phyloP scores from a whole-genome alignment of 1,284 basidiomycete species.

The Rhodofomes roseus region DNA sequence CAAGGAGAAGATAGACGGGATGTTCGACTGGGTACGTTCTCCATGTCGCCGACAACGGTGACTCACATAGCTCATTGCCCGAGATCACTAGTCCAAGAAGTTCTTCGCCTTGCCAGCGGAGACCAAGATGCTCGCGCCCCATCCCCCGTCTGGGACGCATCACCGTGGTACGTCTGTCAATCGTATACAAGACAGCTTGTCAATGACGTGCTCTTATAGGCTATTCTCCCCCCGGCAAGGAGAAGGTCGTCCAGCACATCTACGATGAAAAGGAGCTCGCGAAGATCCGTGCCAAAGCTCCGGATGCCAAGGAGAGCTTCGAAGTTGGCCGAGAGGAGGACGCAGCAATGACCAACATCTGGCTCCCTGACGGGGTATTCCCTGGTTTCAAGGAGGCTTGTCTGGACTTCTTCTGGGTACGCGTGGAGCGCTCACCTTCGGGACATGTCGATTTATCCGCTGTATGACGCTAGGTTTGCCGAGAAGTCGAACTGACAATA shows the following conservation, averaged over 20 bases:
- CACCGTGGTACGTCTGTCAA: too few species aligned
- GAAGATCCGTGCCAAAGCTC: constrained; percentile 32
- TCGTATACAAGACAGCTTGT: too few species aligned
- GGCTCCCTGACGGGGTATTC: constrained; percentile 51
- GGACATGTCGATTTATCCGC: neutral
- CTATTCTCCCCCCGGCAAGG: constrained; percentile 44
- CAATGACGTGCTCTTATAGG: constrained; percentile 26
- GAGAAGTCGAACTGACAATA: constrained; percentile 40
- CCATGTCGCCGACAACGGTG: too few species aligned
- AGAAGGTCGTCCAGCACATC: constrained; percentile 43
- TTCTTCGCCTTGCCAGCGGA: constrained; percentile 52
- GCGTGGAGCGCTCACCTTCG: neutral
- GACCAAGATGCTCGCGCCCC: constrained; percentile 52
- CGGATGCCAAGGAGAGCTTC: constrained; percentile 56
- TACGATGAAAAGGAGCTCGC: constrained; percentile 37
- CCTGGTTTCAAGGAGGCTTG: constrained; percentile 52
- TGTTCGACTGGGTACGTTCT: constrained; percentile 47
- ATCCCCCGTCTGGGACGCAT: constrained; percentile 49
- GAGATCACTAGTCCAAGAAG: constrained; percentile 37
- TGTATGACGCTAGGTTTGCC: constrained; percentile 28
- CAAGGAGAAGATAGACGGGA: constrained; percentile 40
- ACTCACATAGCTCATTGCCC: neutral
- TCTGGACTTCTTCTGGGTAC: constrained; percentile 50
- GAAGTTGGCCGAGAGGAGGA: constrained; percentile 50
- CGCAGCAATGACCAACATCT: constrained; percentile 49